A percentile compares a stretch with the other conserved stretches of the same genome.
phyloP scores from a whole-genome alignment of 2,329 filamentous ascomycete species.

The Trichoderma koningiopsis region DNA sequence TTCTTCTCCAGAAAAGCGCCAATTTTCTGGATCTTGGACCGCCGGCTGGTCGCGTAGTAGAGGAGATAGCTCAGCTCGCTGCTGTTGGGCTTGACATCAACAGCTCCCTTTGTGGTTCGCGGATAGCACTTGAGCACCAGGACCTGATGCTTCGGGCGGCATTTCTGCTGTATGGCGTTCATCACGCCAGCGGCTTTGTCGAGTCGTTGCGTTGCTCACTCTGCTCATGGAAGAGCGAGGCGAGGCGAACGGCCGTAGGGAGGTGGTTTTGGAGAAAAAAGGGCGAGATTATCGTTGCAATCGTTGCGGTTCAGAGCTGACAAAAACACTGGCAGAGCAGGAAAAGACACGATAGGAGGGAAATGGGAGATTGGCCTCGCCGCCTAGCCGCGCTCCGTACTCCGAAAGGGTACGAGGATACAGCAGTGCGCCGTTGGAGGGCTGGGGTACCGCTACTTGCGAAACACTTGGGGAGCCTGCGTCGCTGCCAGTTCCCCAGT shows the following conservation, averaged over 20 bases:
- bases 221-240: conserved; percentile 11
- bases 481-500: not conserved
- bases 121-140: conserved; percentile 96
- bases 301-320: not conserved
- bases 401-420: conserved; percentile 10
- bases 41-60: conserved; percentile 92
- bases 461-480: not conserved
- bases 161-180: conserved; percentile 67
- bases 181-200: conserved; percentile 42
- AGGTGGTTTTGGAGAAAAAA: not conserved
- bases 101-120: conserved; percentile 83
- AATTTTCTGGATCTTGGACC: conserved; percentile 95
- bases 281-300: not conserved
- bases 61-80: conserved; percentile 96
- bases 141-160: conserved; percentile 94
- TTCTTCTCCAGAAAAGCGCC: conserved; percentile 93
- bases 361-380: conserved; percentile 24
- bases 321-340: not conserved
- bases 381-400: conserved; percentile 20
- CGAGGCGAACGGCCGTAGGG: conserved; percentile 3
- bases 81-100: conserved; percentile 93
- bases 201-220: conserved; percentile 9
- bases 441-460: not conserved
- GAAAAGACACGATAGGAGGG: conserved; percentile 24
- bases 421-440: not conserved